These are phyloP conservation scores for Meira miltonrushii DNA, from an alignment of 1,284 basidiomycete species.

Conservation along the genomic window DNA sequence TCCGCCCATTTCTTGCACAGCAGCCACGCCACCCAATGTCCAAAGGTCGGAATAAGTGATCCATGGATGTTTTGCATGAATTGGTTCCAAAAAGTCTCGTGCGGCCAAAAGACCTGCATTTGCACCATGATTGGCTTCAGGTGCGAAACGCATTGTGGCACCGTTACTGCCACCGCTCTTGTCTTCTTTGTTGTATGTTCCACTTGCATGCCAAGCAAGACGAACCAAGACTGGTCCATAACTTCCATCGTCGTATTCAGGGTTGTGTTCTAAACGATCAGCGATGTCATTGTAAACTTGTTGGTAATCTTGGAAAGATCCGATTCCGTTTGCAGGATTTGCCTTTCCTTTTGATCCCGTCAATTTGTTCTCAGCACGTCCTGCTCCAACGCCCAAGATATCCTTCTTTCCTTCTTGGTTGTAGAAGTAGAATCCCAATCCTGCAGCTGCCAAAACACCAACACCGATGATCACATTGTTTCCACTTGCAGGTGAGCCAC, in stretches of 20 bases:
- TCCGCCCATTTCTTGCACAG: constrained; percentile 64
- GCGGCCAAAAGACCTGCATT: constrained; percentile 81
- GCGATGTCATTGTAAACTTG: constrained; percentile 49
- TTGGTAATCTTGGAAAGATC: constrained; percentile 37
- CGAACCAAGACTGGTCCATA: constrained; percentile 74
- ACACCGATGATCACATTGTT: constrained; percentile 4
- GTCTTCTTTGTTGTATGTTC: constrained; percentile 68
- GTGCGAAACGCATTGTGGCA: constrained; percentile 49
- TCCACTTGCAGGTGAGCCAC: constrained; percentile 8
- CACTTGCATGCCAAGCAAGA: constrained; percentile 79
- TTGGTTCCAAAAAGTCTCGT: constrained; percentile 74
- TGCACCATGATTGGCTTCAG: constrained; percentile 67
- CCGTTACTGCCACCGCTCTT: constrained; percentile 48
- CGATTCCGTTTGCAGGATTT: background rate
- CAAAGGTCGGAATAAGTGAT: constrained; percentile 52
- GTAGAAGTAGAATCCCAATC: constrained; percentile 12
- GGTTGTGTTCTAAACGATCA: constrained; percentile 36
- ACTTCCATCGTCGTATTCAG: constrained; percentile 18
- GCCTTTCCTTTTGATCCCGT: constrained; percentile 5
- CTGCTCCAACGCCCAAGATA: constrained; percentile 6
- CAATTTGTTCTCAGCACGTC: constrained; percentile 7
- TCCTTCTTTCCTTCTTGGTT: constrained; percentile 14
- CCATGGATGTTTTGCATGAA: constrained; percentile 62
- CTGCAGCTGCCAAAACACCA: constrained; percentile 5
- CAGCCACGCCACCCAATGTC: constrained; percentile 55